These are phyloP conservation scores for Coemansia nantahalensis DNA, from an alignment of 192 early-diverging fungal species.

Conservation along the genomic window DNA sequence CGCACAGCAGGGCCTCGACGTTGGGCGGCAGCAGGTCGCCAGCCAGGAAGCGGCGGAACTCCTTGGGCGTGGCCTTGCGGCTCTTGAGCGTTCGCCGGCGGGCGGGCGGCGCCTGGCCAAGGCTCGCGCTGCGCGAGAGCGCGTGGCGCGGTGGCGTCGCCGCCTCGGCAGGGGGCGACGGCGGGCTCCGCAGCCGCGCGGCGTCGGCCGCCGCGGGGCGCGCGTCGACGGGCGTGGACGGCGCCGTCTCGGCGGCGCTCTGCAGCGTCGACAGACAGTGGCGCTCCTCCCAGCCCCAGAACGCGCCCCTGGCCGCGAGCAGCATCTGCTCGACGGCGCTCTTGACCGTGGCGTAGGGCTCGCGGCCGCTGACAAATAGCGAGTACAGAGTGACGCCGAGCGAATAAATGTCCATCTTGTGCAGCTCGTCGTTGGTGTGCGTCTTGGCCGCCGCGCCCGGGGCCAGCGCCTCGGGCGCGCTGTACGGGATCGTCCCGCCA, in stretches of 20 bases:
- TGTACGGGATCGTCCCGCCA: constrained; percentile 57
- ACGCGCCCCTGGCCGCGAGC: constrained; percentile 58
- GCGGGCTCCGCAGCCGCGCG: constrained; percentile 3
- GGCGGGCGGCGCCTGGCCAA: constrained; percentile 18
- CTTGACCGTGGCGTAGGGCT: constrained; percentile 58
- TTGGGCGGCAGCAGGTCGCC: constrained; percentile 38
- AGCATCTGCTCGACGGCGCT: constrained; percentile 63
- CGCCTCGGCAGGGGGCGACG: not conserved
- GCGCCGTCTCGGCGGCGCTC: constrained; percentile 4
- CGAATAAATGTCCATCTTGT: constrained; percentile 57
- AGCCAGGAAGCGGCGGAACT: constrained; percentile 43
- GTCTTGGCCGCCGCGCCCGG: constrained; percentile 8
- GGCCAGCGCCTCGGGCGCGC: constrained; percentile 57
- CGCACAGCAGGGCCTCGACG: constrained; percentile 35
- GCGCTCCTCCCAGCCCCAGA: constrained; percentile 61
- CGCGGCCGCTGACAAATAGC: constrained; percentile 56
- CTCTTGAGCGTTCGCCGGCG: constrained; percentile 43
- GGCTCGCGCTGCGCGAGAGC: constrained; percentile 31
- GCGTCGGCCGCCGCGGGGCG: constrained; percentile 10
- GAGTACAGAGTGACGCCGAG: constrained; percentile 59
- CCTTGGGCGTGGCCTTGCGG: constrained; percentile 25
- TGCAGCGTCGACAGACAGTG: constrained; percentile 32
- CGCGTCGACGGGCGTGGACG: constrained; percentile 11
- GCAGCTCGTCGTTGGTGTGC: constrained; percentile 17
- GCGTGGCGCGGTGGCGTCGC: not conserved